Conservation (phyloP, 2,329 filamentous ascomycete species). For the Sarocladium kiliense region DNA sequence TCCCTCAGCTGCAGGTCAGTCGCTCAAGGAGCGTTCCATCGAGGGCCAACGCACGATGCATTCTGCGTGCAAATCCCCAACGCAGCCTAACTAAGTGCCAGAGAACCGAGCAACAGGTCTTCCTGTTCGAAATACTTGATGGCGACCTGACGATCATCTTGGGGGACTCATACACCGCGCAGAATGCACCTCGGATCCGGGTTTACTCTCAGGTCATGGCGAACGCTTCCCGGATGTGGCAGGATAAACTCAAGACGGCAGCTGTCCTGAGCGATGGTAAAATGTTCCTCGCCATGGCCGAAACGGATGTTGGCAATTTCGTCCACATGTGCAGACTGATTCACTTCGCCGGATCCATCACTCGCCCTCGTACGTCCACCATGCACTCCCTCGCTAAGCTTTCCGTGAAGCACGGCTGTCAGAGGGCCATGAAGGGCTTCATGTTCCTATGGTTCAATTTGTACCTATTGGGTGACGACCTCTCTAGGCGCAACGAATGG, state of each 20-base stretch:
- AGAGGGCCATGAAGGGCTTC: background rate
- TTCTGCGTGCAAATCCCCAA: no score
- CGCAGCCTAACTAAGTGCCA: background rate
- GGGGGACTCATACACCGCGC: background rate
- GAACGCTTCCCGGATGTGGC: background rate
- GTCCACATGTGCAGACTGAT: background rate
- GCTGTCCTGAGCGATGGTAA: background rate
- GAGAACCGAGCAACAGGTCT: background rate
- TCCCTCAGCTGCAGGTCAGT: no score
- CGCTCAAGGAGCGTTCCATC: no score
- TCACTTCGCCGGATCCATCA: background rate
- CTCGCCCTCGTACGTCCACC: background rate
- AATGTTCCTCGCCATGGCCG: background rate
- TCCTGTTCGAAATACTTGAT: background rate
- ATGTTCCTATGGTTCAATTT: background rate
- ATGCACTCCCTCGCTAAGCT: background rate
- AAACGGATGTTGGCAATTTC: background rate
- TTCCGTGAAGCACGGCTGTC: background rate
- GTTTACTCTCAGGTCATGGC: constrained; percentile 1
- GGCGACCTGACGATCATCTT: background rate
- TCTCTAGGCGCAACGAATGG: background rate
- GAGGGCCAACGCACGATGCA: no score
- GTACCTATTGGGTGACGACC: background rate
- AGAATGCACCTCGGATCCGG: background rate
- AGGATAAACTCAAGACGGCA: background rate